phyloP scores from a whole-genome alignment of 129 eudicot genomes.

The Chrysanthemum lavandulifolium region DNA sequence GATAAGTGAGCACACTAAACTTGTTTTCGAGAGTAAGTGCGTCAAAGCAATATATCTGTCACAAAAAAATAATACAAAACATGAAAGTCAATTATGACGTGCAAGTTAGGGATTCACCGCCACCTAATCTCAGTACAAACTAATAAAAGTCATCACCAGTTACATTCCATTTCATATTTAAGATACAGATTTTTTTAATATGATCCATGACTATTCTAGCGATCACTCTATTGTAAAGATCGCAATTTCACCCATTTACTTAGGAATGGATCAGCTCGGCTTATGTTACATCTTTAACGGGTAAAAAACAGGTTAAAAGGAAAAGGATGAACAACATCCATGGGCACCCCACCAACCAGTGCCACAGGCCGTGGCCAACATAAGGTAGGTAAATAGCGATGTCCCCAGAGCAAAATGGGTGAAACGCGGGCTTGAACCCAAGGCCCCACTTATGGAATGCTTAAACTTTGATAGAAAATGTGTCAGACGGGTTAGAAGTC shows the following conservation, averaged over 20 bases:
- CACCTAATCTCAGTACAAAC: conserved; percentile 2
- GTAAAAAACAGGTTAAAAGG: neutral
- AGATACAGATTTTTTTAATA: conserved; percentile 1
- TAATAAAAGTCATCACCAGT: neutral
- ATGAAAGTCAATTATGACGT: neutral
- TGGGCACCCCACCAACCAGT: too few relatives aligned
- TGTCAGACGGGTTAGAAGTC: neutral
- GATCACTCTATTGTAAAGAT: conserved; percentile 8
- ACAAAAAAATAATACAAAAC: conserved; percentile 20
- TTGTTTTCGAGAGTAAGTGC: conserved; percentile 87
- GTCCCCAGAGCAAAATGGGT: too few relatives aligned
- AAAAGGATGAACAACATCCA: neutral
- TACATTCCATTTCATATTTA: neutral
- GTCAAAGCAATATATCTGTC: conserved; percentile 95
- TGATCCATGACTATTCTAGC: neutral
- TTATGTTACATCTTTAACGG: neutral
- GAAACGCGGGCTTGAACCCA: too few relatives aligned
- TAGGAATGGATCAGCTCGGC: neutral
- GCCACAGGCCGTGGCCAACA: too few relatives aligned
- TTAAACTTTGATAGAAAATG: neutral
- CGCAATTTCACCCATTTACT: neutral
- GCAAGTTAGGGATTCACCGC: too few relatives aligned
- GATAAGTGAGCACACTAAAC: conserved; percentile 87
- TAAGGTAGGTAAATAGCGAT: too few relatives aligned
- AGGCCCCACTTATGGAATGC: too few relatives aligned